Base-by-base conservation (phyloP, 257 asterid species). In the Solanum rostratum region DNA sequence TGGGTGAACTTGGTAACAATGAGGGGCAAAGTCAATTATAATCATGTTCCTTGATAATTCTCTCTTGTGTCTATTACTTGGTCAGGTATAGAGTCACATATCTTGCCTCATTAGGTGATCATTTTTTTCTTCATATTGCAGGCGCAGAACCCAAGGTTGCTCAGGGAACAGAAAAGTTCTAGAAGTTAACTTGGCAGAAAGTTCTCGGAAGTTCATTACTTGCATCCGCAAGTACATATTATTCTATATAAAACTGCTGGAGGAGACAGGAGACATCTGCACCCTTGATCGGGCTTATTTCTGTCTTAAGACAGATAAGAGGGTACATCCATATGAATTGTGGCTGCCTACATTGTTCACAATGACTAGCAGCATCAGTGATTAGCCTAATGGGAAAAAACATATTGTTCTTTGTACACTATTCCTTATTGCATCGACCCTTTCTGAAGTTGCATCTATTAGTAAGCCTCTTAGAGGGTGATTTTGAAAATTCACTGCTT, bases 121-220 rank as follows among this genome's bases (percentile, higher is more conserved):
- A 27, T 78, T 29, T 78, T 9, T 76, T 50, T 27, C 41, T 29
- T 50, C 60, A 78, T 82, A 43, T 78, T 86, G 57, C 95, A 96
- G 98, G 84, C 97, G 98, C 86, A 96, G 91, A 91, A 89, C 94
- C 65, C 95, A 91, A 46, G 93, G 97, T 86, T 92, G 91, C 79
- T 91, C 94, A 59, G 98, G 94, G 84, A 95, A 91, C 92, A 93
- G 60, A 94, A 92, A 93, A 89, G 88, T 88, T 63, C 93, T 95
- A 86, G 99, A 96, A 92, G 98, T 96, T 81, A 91, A 96, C 92
- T 88, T 96, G 81, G 94, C 99, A 30, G 99, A 96, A 91, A 96
- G 98, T 90, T 96, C 98, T 57, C 94, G 99, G 83, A 96, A 96
- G 88, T 95, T 91, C 90, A 96, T 95, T 84, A 96, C 99, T 83